Evolutionary conservation across 2,329 filamentous ascomycete species (phyloP).

Genomic region (Septoria linicola): DNA sequence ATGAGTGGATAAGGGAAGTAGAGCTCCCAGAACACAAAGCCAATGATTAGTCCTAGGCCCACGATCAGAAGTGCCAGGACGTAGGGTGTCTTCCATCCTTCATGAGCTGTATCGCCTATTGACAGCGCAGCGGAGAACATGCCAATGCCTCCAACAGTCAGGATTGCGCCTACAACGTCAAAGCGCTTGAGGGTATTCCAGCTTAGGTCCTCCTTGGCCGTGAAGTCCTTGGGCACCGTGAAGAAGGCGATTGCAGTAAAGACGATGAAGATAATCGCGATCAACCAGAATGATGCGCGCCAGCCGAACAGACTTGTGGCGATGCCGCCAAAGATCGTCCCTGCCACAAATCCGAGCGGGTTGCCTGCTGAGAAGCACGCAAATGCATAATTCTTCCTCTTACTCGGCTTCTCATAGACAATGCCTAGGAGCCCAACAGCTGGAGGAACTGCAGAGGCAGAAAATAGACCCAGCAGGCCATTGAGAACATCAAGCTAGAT

Average conservation of each 20-base stretch:
- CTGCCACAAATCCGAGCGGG: conserved; percentile 57
- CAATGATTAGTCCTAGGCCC: conserved; percentile 55
- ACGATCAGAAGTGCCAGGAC: conserved; percentile 63
- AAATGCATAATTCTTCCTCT: conserved; percentile 64
- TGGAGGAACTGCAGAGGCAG: conserved; percentile 63
- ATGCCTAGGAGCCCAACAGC: conserved; percentile 64
- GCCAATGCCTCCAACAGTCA: conserved; percentile 65
- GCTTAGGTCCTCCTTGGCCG: conserved; percentile 47
- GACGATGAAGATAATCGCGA: conserved; percentile 63
- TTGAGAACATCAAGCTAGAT: conserved; percentile 63
- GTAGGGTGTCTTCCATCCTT: conserved; percentile 63
- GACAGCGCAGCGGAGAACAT: conserved; percentile 63
- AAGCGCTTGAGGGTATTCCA: conserved; percentile 56
- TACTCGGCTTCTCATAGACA: conserved; percentile 61
- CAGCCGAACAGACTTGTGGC: conserved; percentile 62
- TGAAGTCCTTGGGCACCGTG: conserved; percentile 59
- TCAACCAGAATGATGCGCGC: conserved; percentile 62
- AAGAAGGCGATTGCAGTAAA: conserved; percentile 59
- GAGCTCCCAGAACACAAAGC: conserved; percentile 64
- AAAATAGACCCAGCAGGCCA: conserved; percentile 63
- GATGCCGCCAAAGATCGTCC: conserved; percentile 62
- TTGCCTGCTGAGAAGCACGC: conserved; percentile 62
- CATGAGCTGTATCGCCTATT: conserved; percentile 54
- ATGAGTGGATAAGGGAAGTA: conserved; percentile 48
- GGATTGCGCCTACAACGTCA: conserved; percentile 59